Percentiles rank a stretch among this genome's conserved stretches.
phyloP scores from a whole-genome alignment of 352 stramenopile genomes.

The Globisporangium alternatum region DNA sequence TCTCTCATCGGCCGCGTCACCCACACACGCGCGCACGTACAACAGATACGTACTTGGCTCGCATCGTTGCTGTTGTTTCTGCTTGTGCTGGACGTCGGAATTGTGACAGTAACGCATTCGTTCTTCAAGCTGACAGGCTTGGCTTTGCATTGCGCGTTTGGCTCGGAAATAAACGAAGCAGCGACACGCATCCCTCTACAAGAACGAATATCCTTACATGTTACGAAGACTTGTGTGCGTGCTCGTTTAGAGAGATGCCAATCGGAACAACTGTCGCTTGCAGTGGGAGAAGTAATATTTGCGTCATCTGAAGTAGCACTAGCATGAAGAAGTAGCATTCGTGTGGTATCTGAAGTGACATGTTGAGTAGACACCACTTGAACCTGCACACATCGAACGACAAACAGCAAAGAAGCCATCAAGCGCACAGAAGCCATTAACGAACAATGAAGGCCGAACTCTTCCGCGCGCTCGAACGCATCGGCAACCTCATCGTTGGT shows the following conservation, averaged over 20 bases:
- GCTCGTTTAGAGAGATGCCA: background rate
- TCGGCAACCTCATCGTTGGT: conserved; percentile 72
- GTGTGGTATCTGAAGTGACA: background rate
- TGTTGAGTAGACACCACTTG: conserved; percentile 2
- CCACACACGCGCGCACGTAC: background rate
- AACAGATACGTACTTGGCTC: conserved; percentile 9
- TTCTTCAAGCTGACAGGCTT: conserved; percentile 14
- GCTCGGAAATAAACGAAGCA: background rate
- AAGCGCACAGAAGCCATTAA: background rate
- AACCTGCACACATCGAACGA: background rate
- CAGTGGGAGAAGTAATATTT: background rate
- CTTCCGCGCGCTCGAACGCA: conserved; percentile 50
- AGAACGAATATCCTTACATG: background rate
- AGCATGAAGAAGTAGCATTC: background rate
- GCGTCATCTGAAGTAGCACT: background rate
- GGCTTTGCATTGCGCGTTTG: background rate
- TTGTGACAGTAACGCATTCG: conserved; percentile 2
- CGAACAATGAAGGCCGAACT: conserved; percentile 60
- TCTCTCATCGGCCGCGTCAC: background rate
- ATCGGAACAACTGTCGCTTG: conserved; percentile 3
- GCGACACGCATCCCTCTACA: conserved; percentile 5
- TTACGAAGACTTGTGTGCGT: background rate
- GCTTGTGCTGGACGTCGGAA: conserved; percentile 6
- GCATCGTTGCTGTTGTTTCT: conserved; percentile 7
- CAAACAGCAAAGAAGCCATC: background rate